Base-by-base conservation (phyloP, 768 basidiomycete species). In the Phylloporus sp. region DNA sequence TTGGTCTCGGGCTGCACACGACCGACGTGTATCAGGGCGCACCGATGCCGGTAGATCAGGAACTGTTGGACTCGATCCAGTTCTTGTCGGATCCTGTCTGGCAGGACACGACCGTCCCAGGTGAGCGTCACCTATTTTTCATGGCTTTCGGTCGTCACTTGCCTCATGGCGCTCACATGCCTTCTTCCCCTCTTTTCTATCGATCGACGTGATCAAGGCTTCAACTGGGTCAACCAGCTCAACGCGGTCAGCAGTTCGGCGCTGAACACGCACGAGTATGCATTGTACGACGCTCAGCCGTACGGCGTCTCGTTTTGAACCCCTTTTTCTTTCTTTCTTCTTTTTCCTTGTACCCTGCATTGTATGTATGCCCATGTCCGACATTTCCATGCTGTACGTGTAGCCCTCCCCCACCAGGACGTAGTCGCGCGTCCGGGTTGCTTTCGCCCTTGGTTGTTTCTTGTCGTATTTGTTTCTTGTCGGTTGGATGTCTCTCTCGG, bases 1-100 rank as follows among this genome's bases (percentile, higher is more conserved):
- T 29, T 0, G 50, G 49, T 11, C 32, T 53, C 21, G 61, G 38
- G 46, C 55, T 38, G 29, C 54, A 68, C 2, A 66, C 74, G 4
- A 13, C 57, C 4, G 62, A 65, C 20, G 72, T 77, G 54, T 78
- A 80, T 65, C 71, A 76, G 29, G 38, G 36, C 17, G 9, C 52
- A n/a, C 71, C 79, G 1, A 68, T 83, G 54, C 72, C 74, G 3
- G 81, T 80, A 54, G 80, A 85, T 54, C 67, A 71, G 15, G 78
- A 79, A 32, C 74, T 84, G 22, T 55, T 84, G 61, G 76, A 82
- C 43, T 79, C 79, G 21, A 75, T 83, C 58, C 79, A 82, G 54
- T 73, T 78, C 24, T 60, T 84, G 56, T 68, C 73, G 14, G 76
- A 82, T 58, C 74, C 77, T 35, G 64, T 67, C 3, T 83, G 80